Evolutionary conservation across 2,329 filamentous ascomycete genomes (phyloP).

Genomic region (Aspergillus sp.): DNA sequence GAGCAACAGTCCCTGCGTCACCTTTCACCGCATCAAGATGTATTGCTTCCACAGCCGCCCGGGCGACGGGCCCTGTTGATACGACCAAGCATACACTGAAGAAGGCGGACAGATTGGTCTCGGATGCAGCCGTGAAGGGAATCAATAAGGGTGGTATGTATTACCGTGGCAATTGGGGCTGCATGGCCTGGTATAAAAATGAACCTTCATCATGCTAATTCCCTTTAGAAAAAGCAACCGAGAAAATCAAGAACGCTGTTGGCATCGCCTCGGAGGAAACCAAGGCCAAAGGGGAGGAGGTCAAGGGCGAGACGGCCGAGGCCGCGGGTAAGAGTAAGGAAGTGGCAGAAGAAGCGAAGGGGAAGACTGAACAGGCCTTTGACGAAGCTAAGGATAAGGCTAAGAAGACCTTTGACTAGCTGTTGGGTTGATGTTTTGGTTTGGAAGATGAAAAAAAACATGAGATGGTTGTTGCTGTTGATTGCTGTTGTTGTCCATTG

Average conservation of each 20-base stretch:
- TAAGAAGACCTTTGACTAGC: slow-evolving; percentile 6
- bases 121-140: slow-evolving; percentile 54
- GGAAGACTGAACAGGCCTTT: slow-evolving; percentile 6
- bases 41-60: slow-evolving; percentile 50
- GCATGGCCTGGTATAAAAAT: too few relatives aligned
- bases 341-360: slow-evolving; percentile 7
- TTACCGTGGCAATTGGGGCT: not conserved
- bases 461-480: too few relatives aligned
- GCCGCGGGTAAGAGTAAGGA: slow-evolving; percentile 15
- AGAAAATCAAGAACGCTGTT: slow-evolving; percentile 39
- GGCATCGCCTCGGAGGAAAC: slow-evolving; percentile 43
- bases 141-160: slow-evolving; percentile 59
- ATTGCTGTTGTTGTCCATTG: too few relatives aligned
- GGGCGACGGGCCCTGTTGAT: slow-evolving; percentile 51
- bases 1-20: slow-evolving; percentile 11
- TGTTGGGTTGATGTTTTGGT: not conserved
- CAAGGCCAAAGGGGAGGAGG: slow-evolving; percentile 6
- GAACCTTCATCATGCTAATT: too few relatives aligned
- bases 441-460: too few relatives aligned
- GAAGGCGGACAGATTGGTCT: slow-evolving; percentile 52
- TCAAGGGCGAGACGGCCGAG: slow-evolving; percentile 19
- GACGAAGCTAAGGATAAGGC: slow-evolving; percentile 11
- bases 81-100: slow-evolving; percentile 55
- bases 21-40: slow-evolving; percentile 15
- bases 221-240: slow-evolving; percentile 45